Evolutionary conservation across 306 rosid genomes (phyloP).

Genomic region (Begonia fuchsioides): DNA sequence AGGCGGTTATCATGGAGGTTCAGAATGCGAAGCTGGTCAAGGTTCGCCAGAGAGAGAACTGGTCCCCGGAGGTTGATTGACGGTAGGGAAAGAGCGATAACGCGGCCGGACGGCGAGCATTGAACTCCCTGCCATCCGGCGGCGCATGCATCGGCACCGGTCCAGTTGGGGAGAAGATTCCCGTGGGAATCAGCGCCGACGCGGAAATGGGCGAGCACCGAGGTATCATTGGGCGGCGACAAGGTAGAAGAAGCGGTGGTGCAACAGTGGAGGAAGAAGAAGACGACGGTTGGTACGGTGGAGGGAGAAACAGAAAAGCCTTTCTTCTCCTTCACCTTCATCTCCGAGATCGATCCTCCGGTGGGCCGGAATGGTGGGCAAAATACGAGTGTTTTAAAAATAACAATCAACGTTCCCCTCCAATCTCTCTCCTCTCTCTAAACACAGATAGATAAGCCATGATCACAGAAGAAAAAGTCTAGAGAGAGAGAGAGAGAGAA

Average conservation of each 20-base stretch:
- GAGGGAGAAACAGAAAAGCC: background rate
- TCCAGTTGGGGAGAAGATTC: constrained; percentile 62
- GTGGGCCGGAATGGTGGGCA: constrained; percentile 3
- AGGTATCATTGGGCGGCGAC: constrained; percentile 38
- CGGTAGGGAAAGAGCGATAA: constrained; percentile 45
- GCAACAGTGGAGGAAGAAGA: constrained; percentile 2
- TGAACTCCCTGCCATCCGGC: constrained; percentile 57
- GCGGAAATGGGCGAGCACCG: constrained; percentile 52
- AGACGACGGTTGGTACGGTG: background rate
- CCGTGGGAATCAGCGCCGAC: constrained; percentile 60
- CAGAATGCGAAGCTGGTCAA: constrained; percentile 70
- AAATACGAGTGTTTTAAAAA: constrained; percentile 1
- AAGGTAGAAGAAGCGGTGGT: constrained; percentile 2
- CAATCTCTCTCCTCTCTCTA: constrained; percentile 1
- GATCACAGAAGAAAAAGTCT: background rate
- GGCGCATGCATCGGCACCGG: constrained; percentile 55
- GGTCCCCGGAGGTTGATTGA: constrained; percentile 80
- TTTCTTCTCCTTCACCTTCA: background rate
- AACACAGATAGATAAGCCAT: too few relatives aligned
- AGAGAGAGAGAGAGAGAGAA: constrained; percentile 1
- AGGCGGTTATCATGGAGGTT: constrained; percentile 78
- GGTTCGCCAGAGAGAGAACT: constrained; percentile 31
- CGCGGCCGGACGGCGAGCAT: constrained; percentile 44
- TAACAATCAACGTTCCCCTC: background rate
- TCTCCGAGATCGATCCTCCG: constrained; percentile 1